Evolutionary conservation across 2,329 filamentous ascomycete species (phyloP).

Genomic region (Diaporthe eres): DNA sequence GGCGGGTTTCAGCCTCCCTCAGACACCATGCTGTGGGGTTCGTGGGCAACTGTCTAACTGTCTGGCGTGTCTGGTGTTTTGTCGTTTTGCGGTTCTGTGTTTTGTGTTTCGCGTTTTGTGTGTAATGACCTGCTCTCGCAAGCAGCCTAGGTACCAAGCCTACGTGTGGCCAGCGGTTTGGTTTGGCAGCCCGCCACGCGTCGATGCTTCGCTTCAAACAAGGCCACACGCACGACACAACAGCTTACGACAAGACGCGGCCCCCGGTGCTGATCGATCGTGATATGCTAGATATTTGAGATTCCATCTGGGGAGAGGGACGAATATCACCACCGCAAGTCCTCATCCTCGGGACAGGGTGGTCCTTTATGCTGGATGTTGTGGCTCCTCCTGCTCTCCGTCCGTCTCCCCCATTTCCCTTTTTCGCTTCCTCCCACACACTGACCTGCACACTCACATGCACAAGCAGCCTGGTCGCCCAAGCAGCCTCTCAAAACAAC

Average conservation of each 20-base stretch:
- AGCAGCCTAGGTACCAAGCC: not conserved
- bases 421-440: not conserved
- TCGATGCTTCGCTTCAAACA: constrained; percentile 1
- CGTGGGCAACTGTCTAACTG: not conserved
- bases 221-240: constrained; percentile 2
- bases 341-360: too few species aligned
- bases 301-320: not conserved
- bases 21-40: constrained; percentile 22
- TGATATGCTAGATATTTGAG: not conserved
- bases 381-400: not conserved
- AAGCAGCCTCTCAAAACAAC: not conserved
- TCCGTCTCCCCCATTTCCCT: not conserved
- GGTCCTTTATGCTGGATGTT: not conserved
- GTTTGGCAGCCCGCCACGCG: constrained; percentile 9
- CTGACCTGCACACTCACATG: not conserved
- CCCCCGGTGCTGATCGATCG: constrained; percentile 8
- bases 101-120: constrained; percentile 7
- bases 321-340: too few species aligned
- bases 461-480: not conserved
- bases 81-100: not conserved
- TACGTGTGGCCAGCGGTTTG: not conserved
- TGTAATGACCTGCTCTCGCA: not conserved
- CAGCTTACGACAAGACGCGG: not conserved
- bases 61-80: not conserved
- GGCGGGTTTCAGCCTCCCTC: constrained; percentile 30